Evolutionary conservation across 768 basidiomycete genomes (phyloP), one percentile per base, ranked within the genome.

Genomic region (Mycena sanguinolenta): DNA sequence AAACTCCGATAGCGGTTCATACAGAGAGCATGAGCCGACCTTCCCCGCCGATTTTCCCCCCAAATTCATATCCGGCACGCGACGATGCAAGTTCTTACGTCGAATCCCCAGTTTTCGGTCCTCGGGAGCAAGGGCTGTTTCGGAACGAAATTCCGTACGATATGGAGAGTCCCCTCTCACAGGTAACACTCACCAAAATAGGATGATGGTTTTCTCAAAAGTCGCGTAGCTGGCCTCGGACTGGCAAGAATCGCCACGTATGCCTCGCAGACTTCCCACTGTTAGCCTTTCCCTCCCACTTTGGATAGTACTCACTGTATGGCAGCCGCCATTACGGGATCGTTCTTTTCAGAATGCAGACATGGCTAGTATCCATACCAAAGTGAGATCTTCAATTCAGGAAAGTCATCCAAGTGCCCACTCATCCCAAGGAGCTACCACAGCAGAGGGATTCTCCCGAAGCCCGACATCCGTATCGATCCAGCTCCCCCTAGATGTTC

Each of bases 111-210:
- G 19, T 69, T 19, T 73, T 54, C 39, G 72, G 68, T 25, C 68
- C 64, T 17, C 59, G 68, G 19, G 62, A 65, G 39, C 61, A 70
- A 52, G 72, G 36, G 1, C 65, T 73, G 17, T 73, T 73, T 44
- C 64, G 59, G 14, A 34, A 69, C 27, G 71, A 73, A 19, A 58
- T 73, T 55, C 70, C 60, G 9, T 67, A 66, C 42, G 72, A 73
- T 19, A 69, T 52, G 64, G 67, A 42, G 3, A 73, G 72, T 23
- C 72, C 72, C 32, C 68, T 73, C 52, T 58, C 68, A 19, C 50
- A 70, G 65, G 72, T 70, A 39, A 66, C 32, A 4, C 32, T 34
- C 32, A 13, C 30, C 23, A 44, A 25, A 16, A 27, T 7, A 7
- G n/a, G 28, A 13, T 21, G 12, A 30, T 14, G 10, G 54, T 36